Evolutionary conservation across 352 stramenopile genomes (phyloP), one percentile per base, ranked within the genome.

Genomic region (Pythium scleroteichum): DNA sequence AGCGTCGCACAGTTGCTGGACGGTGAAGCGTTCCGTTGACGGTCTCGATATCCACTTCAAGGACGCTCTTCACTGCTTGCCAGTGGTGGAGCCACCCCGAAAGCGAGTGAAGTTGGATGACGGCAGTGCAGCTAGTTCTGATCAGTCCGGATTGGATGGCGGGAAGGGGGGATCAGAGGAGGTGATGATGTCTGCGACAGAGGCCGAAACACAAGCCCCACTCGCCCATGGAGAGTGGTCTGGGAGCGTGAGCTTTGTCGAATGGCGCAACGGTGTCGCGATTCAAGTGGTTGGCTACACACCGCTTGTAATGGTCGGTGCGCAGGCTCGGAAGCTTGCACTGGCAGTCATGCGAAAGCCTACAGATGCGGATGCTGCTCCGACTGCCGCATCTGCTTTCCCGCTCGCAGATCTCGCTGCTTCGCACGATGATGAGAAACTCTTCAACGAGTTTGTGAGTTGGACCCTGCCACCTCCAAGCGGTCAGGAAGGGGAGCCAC

Each of bases 401-500:
- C 22, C 45, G 3, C 27, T 51, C 3, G 24, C 44, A 26, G 40
- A 24, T 19, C 29, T 54, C 8, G n/a, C 26, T 2, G 61, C 51
- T 8, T 57, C 60, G 0, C 66, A 82, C 26, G 82, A 92, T 64
- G 82, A 94, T 12, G 84, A 95, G 50, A 89, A 86, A 40, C 52
- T 78, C 10, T 95, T 94, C 44, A 94, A 94, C 51, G 80, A 94
- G 51, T 92, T 95, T 48, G 81, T 94, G 49, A 92, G 76, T 55
- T 92, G 82, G 84, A 78, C 68, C n/a, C 61, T 72, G 3, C 68
- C 75, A 17, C 26, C 54, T 1, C 26, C 45, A 4, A 50, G 39
- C 40, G 62, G 50, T 8, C 39, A 58, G 53, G 59, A 59, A 40
- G 60, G 20, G 0, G 82, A 91, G 40, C 68, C 76, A 4, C 77